Evolutionary conservation across 1,139 yeast genomes (phyloP).

Genomic region (Saccharomycopsis hybrid): DNA sequence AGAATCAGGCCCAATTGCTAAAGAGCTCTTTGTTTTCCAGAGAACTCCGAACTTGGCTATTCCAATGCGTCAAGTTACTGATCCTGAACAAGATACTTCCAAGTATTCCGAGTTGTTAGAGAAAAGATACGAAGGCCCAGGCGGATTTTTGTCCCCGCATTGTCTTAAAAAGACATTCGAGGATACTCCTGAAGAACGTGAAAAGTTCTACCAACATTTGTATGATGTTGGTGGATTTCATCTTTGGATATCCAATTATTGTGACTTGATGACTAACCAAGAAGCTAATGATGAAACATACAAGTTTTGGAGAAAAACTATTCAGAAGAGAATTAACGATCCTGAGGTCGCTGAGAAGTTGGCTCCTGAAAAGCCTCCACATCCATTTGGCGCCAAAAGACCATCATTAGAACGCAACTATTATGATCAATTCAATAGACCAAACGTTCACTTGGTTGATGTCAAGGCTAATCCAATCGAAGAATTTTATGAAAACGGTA

Average conservation of each 20-base stretch:
- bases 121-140: constrained; percentile 22
- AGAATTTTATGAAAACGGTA: constrained; percentile 24
- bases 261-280: constrained; percentile 24
- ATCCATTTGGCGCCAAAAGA: constrained; percentile 28
- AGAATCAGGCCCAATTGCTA: constrained; percentile 24
- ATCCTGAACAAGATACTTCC: constrained; percentile 18
- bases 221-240: constrained; percentile 26
- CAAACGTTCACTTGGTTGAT: constrained; percentile 28
- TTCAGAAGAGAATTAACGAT: constrained; percentile 25
- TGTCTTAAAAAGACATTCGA: constrained; percentile 19
- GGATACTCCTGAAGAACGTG: constrained; percentile 24
- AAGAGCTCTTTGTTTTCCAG: constrained; percentile 26
- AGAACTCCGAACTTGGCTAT: constrained; percentile 27
- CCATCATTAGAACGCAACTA: constrained; percentile 29
- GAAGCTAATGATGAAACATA: constrained; percentile 26
- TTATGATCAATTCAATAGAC: constrained; percentile 28
- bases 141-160: constrained; percentile 23
- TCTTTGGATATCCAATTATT: constrained; percentile 27
- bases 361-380: constrained; percentile 27
- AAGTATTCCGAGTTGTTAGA: constrained; percentile 21
- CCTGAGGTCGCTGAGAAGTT: constrained; percentile 25
- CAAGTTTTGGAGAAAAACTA: constrained; percentile 27
- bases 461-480: constrained; percentile 25
- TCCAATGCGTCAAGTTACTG: constrained; percentile 26
- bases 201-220: constrained; percentile 23